Evolutionary conservation across 2,329 filamentous ascomycete species (phyloP).

Genomic region (Pseudocercospora vitis): DNA sequence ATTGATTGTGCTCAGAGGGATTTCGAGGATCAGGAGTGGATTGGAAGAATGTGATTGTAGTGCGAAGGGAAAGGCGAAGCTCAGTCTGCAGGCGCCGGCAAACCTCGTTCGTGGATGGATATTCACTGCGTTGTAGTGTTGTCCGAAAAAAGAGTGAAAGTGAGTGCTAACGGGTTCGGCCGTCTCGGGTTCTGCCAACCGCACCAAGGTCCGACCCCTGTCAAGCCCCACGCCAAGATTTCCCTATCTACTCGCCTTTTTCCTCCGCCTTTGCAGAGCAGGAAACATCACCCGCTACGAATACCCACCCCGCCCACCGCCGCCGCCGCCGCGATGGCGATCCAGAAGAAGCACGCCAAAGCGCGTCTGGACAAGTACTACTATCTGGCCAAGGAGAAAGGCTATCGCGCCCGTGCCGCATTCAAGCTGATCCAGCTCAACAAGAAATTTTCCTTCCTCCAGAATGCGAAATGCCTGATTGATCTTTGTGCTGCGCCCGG

Average conservation of each 20-base stretch:
- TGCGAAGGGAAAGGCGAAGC: neutral
- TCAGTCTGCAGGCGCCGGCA: neutral
- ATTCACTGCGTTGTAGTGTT: neutral
- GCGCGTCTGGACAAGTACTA: slow-evolving; percentile 99
- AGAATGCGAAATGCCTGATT: slow-evolving; percentile 92
- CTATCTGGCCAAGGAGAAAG: slow-evolving; percentile 96
- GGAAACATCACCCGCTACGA: neutral
- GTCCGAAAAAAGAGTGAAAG: neutral
- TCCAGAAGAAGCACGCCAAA: slow-evolving; percentile 98
- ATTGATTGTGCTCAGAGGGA: neutral
- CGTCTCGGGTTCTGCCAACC: neutral
- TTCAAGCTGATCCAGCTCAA: slow-evolving; percentile 99
- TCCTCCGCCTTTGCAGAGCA: neutral
- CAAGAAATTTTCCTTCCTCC: slow-evolving; percentile 97
- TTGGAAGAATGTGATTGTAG: neutral
- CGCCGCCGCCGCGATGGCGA: slow-evolving; percentile 65
- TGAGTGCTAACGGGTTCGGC: too few relatives aligned
- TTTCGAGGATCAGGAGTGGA: neutral
- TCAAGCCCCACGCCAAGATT: neutral
- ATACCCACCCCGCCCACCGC: neutral
- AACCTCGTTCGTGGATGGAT: neutral
- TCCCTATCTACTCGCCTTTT: neutral
- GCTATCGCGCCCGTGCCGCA: slow-evolving; percentile 89
- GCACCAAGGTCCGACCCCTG: neutral
- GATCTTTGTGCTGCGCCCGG: slow-evolving; percentile 98